These are phyloP conservation scores for Parmelia sp. DNA, from an alignment of 495 filamentous ascomycete species.

Conservation along the genomic window DNA sequence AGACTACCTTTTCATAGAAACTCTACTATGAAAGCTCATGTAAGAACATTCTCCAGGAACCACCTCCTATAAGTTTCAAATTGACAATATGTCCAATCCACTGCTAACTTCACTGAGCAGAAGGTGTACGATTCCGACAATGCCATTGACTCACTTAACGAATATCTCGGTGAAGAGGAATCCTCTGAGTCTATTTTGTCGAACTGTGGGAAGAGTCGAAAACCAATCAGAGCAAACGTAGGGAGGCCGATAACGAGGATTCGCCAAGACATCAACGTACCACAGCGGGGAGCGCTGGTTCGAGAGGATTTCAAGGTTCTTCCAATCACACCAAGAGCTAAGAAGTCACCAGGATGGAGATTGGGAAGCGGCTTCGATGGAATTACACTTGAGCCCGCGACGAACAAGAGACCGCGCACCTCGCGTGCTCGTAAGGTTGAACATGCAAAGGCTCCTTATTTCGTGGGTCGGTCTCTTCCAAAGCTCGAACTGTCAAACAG, in stretches of 20 bases:
- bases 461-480: background rate
- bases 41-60: background rate
- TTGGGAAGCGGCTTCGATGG: conserved; percentile 21
- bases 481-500: conserved; percentile 1
- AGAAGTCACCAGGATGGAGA: conserved; percentile 9
- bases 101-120: background rate
- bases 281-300: background rate
- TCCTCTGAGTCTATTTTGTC: background rate
- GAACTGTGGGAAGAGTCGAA: background rate
- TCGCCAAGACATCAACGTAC: background rate
- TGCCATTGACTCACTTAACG: background rate
- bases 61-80: background rate
- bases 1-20: background rate
- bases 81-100: background rate
- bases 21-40: background rate
- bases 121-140: background rate
- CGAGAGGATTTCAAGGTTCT: conserved; percentile 15
- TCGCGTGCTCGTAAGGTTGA: background rate
- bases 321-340: conserved; percentile 14
- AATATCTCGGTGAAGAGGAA: background rate
- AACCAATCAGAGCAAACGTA: conserved; percentile 1
- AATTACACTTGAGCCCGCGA: background rate
- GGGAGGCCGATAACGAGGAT: conserved; percentile 9
- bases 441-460: background rate
- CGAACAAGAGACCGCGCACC: background rate